A percentile compares a stretch with the other conserved stretches of the same genome.
Evolutionary conservation across 352 stramenopile species (phyloP).

Genomic region (Globisporangium mamillatum): DNA sequence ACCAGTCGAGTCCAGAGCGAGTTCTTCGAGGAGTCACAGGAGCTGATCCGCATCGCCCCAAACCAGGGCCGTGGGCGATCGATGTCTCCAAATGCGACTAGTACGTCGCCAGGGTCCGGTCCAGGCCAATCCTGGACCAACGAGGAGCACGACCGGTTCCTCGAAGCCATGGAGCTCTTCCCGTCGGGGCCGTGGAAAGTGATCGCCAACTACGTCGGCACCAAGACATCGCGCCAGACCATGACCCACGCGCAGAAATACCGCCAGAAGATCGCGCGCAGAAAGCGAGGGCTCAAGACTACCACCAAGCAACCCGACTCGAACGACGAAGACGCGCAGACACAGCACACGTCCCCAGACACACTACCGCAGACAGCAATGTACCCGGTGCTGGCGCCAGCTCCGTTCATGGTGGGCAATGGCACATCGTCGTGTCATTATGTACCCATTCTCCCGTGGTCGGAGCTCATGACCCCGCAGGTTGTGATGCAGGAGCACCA

Average conservation of each 20-base stretch:
- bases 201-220: constrained; percentile 25
- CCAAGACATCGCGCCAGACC: constrained; percentile 24
- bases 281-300: constrained; percentile 22
- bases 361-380: background rate
- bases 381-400: background rate
- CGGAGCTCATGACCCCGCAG: constrained; percentile 15
- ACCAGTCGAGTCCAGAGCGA: constrained; percentile 19
- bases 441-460: constrained; percentile 16
- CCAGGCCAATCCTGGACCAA: constrained; percentile 20
- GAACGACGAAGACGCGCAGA: background rate
- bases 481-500: constrained; percentile 21
- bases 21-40: constrained; percentile 18
- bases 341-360: background rate
- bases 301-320: constrained; percentile 7
- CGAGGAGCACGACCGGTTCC: constrained; percentile 27
- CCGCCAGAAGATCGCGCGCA: constrained; percentile 24
- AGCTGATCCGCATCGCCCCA: constrained; percentile 22
- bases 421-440: constrained; percentile 3
- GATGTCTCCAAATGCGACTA: background rate
- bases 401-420: background rate
- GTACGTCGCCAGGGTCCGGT: background rate
- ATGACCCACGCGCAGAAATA: constrained; percentile 34
- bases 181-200: constrained; percentile 26
- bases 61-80: constrained; percentile 12
- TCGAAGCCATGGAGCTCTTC: constrained; percentile 28